A percentile compares a stretch with the other conserved stretches of the same genome.
Evolutionary conservation across 2,329 filamentous ascomycete genomes (phyloP).

Genomic region (Scytalidium lignicola): DNA sequence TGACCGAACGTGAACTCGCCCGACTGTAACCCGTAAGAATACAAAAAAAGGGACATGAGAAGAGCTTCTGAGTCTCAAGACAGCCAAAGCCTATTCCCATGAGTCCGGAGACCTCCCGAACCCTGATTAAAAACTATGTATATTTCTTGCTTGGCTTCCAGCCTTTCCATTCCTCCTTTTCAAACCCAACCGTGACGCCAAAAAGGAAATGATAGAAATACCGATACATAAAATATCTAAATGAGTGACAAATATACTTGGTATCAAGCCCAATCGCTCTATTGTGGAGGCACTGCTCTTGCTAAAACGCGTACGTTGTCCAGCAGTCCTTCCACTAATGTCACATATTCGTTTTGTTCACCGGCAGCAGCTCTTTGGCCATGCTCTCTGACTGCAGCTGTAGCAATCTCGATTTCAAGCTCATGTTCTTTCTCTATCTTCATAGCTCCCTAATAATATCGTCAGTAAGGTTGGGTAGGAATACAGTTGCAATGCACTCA

Average conservation of each 20-base stretch:
- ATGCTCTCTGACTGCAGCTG: constrained; percentile 59
- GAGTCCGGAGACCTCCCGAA: neutral
- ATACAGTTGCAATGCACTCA: constrained; percentile 16
- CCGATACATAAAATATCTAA: neutral
- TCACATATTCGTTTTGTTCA: constrained; percentile 55
- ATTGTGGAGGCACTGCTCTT: constrained; percentile 1
- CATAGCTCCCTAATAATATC: constrained; percentile 13
- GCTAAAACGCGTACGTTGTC: constrained; percentile 49
- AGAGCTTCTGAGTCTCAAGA: neutral
- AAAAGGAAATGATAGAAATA: neutral
- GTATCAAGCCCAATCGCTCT: neutral
- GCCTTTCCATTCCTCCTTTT: neutral
- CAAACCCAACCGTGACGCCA: neutral
- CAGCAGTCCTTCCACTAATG: constrained; percentile 67
- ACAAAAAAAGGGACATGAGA: neutral
- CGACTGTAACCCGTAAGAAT: neutral
- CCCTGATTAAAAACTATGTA: neutral
- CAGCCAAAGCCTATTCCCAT: neutral
- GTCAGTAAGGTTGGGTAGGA: constrained; percentile 3
- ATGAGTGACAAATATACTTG: neutral
- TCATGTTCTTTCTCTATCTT: constrained; percentile 64
- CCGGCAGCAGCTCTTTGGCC: constrained; percentile 49
- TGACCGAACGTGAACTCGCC: neutral
- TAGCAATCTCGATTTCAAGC: constrained; percentile 72
- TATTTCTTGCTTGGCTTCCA: neutral